Base-by-base conservation (phyloP, 768 basidiomycete species). In the Lentinula guzmanii region DNA sequence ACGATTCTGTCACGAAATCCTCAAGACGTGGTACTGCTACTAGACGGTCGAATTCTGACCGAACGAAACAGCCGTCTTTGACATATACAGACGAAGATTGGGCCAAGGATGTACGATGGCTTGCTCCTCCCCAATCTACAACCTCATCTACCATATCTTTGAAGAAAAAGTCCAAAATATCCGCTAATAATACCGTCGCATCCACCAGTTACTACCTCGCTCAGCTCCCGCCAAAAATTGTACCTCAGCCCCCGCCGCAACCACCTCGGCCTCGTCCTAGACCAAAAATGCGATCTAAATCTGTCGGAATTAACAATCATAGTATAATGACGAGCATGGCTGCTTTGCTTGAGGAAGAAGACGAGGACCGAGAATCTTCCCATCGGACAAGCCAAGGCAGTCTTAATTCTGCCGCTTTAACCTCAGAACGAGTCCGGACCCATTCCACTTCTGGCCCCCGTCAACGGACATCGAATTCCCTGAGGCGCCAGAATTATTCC, bases 101-200 rank as follows among this genome's bases (percentile, higher is more conserved):
- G 89, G 81, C 84, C 11, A 82, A 79, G 63, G 87, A 90, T 54
- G 82, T 87, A 16, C 79, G 85, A 37, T 88, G 84, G 85, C 82
- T 90, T 34, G 80, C 74, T 54, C 61, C 61, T 55, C 6, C 48
- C 2, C 18, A 52, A 7, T 9, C 43, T 24, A 42, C 28, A 28
- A 28, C 28, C 28, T 28, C 28, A 41, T 42, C 58, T 51, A 50
- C 46, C 46, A 48, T 15, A 28, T 33, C 61, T 11, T 37, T 48
- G 11, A 50, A 64, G 18, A 52, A 53, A 18, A 56, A 51, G 11
- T 37, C 56, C 6, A 51, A 66, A 28, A n/a, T 45, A 5, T 61
- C 60, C 11, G 41, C 31, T 4, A 24, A 33, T 54, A 31, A 48
- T 16, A 61, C 70, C 7, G 70, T 67, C 15, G 66, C 67, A 35